phyloP scores from a whole-genome alignment of 2,329 filamentous ascomycete species.

The Colletotrichum spaethianum region DNA sequence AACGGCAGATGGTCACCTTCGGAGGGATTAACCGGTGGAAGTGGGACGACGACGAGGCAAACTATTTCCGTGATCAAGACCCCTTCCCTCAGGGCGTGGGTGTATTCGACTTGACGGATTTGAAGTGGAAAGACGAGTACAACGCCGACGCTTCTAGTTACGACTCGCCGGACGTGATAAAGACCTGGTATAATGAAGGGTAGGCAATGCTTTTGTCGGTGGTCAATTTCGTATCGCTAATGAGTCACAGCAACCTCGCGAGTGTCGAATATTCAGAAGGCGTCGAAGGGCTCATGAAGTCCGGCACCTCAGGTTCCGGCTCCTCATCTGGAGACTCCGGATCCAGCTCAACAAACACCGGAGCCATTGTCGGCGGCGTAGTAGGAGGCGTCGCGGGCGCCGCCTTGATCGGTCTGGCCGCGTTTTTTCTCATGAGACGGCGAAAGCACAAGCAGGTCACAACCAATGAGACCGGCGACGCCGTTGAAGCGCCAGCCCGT shows the following conservation, averaged over 20 bases:
- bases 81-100: constrained; percentile 38
- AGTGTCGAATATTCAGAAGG: constrained; percentile 28
- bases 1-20: constrained; percentile 42
- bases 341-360: constrained; percentile 48
- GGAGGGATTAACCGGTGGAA: constrained; percentile 29
- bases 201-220: not conserved
- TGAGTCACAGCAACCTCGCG: constrained; percentile 6
- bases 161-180: constrained; percentile 30
- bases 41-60: not conserved
- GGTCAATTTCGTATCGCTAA: not conserved
- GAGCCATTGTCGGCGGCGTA: constrained; percentile 62
- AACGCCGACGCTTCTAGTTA: constrained; percentile 32
- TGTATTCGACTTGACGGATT: constrained; percentile 40
- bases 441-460: constrained; percentile 50
- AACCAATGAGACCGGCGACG: constrained; percentile 14
- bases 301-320: constrained; percentile 43
- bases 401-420: constrained; percentile 55
- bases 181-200: constrained; percentile 39
- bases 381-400: constrained; percentile 62
- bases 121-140: constrained; percentile 39
- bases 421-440: constrained; percentile 59
- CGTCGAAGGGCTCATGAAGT: constrained; percentile 24
- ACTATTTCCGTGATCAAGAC: constrained; percentile 31
- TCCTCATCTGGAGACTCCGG: constrained; percentile 22
- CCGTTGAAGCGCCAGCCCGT: constrained; percentile 34